These are phyloP conservation scores for Candida argentea DNA, from an alignment of 805 yeast genomes.

Conservation along the genomic window DNA sequence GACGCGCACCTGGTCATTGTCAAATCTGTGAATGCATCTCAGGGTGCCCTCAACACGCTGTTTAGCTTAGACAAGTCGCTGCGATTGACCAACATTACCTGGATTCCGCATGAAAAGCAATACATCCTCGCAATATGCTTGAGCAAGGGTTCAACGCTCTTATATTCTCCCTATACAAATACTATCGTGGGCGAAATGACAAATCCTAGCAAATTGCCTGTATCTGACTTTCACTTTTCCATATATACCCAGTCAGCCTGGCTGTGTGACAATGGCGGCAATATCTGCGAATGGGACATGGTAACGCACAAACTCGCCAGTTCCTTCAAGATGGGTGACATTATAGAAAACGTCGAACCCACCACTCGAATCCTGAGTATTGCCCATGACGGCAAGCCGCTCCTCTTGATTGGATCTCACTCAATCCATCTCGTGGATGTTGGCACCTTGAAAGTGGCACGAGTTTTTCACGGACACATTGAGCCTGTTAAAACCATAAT, in stretches of 20 bases:
- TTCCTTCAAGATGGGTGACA: constrained; percentile 32
- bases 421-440: constrained; percentile 46
- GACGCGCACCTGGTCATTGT: constrained; percentile 64
- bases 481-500: constrained; percentile 49
- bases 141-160: constrained; percentile 50
- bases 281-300: constrained; percentile 54
- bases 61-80: constrained; percentile 44
- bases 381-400: constrained; percentile 22
- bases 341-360: constrained; percentile 22
- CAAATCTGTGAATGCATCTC: constrained; percentile 38
- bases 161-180: constrained; percentile 61
- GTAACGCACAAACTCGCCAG: constrained; percentile 29
- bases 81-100: constrained; percentile 38
- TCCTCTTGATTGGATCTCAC: constrained; percentile 58
- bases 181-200: constrained; percentile 43
- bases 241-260: constrained; percentile 36
- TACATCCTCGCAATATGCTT: constrained; percentile 51
- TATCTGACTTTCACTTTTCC: constrained; percentile 41
- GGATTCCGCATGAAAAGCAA: constrained; percentile 39
- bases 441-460: constrained; percentile 26
- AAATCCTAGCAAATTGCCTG: constrained; percentile 34
- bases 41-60: constrained; percentile 34
- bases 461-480: constrained; percentile 68
- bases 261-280: constrained; percentile 51
- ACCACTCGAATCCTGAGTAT: constrained; percentile 23